Evolutionary conservation across 2,329 filamentous ascomycete species (phyloP).

Genomic region (Orbilia javanica): DNA sequence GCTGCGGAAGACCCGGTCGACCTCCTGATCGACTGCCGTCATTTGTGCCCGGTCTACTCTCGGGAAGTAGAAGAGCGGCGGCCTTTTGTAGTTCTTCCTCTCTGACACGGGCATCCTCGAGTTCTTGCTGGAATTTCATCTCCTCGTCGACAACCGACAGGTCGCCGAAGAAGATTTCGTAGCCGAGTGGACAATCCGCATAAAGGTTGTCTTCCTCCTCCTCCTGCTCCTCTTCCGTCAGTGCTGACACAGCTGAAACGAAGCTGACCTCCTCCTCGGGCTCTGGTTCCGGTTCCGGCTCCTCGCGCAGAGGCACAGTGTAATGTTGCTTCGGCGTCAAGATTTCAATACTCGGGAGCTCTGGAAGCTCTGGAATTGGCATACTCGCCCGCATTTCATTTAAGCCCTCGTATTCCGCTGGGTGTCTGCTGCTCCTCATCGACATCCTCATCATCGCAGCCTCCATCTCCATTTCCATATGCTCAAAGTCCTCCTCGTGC

Average conservation of each 20-base stretch:
- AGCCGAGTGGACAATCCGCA: conserved; percentile 30
- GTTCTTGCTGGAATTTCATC: conserved; percentile 40
- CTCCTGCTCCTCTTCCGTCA: conserved; percentile 30
- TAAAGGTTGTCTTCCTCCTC: conserved; percentile 11
- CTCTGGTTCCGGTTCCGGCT: conserved; percentile 16
- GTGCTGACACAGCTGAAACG: background rate
- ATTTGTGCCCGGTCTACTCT: conserved; percentile 49
- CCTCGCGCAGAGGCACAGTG: conserved; percentile 27
- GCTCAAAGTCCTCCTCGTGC: conserved; percentile 55
- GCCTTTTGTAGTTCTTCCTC: conserved; percentile 35
- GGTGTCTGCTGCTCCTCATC: conserved; percentile 54
- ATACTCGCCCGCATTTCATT: conserved; percentile 48
- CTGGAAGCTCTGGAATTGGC: conserved; percentile 37
- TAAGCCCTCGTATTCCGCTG: conserved; percentile 54
- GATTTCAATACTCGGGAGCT: conserved; percentile 35
- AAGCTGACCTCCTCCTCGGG: background rate
- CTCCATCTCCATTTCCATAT: conserved; percentile 49
- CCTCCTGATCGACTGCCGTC: conserved; percentile 35
- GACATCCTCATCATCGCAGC: conserved; percentile 51
- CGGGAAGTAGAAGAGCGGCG: conserved; percentile 41
- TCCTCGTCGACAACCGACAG: conserved; percentile 46
- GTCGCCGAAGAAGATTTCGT: conserved; percentile 40
- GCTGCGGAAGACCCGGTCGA: conserved; percentile 44
- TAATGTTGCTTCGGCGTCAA: conserved; percentile 53
- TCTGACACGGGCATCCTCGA: conserved; percentile 30